phyloP scores from a whole-genome alignment of 2,329 filamentous ascomycete genomes.

The Zasmidium cellare region DNA sequence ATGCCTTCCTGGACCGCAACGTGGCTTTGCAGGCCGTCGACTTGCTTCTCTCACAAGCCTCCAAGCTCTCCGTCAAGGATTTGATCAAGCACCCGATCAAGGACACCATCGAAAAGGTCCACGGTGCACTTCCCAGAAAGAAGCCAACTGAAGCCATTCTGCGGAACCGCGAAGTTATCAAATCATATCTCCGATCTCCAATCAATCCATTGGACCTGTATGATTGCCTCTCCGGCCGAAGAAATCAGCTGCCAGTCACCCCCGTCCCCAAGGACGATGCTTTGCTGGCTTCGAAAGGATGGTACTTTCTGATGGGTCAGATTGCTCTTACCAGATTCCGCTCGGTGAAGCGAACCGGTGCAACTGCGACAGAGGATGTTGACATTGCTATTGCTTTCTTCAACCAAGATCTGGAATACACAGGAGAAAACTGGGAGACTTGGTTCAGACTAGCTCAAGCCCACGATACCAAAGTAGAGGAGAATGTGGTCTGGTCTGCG shows the following conservation, averaged over 20 bases:
- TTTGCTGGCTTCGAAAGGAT: slow-evolving; percentile 73
- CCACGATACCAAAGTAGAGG: slow-evolving; percentile 84
- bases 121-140: slow-evolving; percentile 74
- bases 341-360: slow-evolving; percentile 69
- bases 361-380: slow-evolving; percentile 78
- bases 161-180: slow-evolving; percentile 84
- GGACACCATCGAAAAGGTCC: slow-evolving; percentile 87
- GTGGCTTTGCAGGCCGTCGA: slow-evolving; percentile 81
- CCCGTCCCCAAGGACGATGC: slow-evolving; percentile 66
- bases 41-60: slow-evolving; percentile 77
- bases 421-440: slow-evolving; percentile 79
- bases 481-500: slow-evolving; percentile 82
- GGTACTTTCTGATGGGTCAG: slow-evolving; percentile 90
- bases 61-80: slow-evolving; percentile 85
- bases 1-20: slow-evolving; percentile 72
- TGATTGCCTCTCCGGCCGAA: slow-evolving; percentile 74
- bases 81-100: slow-evolving; percentile 89
- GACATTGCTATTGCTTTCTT: slow-evolving; percentile 79
- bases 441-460: slow-evolving; percentile 89
- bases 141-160: slow-evolving; percentile 78
- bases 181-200: slow-evolving; percentile 76
- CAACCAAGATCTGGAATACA: slow-evolving; percentile 79
- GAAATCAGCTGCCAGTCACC: slow-evolving; percentile 68
- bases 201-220: slow-evolving; percentile 81
- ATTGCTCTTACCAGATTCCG: slow-evolving; percentile 85